Evolutionary conservation across 139 green algal genomes (phyloP).

Genomic region (Chlorella vulgaris): DNA sequence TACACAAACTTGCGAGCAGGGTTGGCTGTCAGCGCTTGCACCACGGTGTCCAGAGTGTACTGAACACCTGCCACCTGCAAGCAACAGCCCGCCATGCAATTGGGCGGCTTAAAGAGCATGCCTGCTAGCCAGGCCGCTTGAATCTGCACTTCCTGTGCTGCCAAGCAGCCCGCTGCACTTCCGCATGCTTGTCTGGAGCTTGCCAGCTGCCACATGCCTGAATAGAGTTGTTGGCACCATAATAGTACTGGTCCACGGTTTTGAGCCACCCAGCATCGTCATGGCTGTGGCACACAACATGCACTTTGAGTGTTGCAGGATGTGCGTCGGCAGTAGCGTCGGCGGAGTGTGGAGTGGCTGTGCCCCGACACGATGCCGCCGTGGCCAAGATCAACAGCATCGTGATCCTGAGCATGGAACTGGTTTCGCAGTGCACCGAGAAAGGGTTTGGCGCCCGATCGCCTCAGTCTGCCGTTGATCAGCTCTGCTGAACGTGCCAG

Average conservation of each 20-base stretch:
- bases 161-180: neutral
- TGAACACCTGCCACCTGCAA: constrained; percentile 73
- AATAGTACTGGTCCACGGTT: constrained; percentile 91
- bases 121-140: neutral
- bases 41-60: constrained; percentile 83
- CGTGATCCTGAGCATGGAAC: too few species aligned
- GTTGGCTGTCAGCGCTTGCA: constrained; percentile 67
- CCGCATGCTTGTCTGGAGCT: neutral
- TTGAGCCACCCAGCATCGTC: constrained; percentile 93
- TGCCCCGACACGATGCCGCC: too few species aligned
- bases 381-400: neutral
- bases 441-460: too few species aligned
- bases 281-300: constrained; percentile 87
- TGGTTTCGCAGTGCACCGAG: too few species aligned
- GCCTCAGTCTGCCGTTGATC: too few species aligned
- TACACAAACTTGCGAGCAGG: constrained; percentile 78
- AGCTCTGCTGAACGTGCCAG: too few species aligned
- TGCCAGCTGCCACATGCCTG: constrained; percentile 44
- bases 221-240: constrained; percentile 76
- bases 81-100: neutral
- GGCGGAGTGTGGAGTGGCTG: too few species aligned
- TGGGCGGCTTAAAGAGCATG: neutral
- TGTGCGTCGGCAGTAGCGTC: neutral
- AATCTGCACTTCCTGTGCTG: neutral
- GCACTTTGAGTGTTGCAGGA: constrained; percentile 67